These are phyloP conservation scores for Cephalotrichum gorgonifer DNA, from an alignment of 2,329 filamentous ascomycete genomes.

Conservation along the genomic window DNA sequence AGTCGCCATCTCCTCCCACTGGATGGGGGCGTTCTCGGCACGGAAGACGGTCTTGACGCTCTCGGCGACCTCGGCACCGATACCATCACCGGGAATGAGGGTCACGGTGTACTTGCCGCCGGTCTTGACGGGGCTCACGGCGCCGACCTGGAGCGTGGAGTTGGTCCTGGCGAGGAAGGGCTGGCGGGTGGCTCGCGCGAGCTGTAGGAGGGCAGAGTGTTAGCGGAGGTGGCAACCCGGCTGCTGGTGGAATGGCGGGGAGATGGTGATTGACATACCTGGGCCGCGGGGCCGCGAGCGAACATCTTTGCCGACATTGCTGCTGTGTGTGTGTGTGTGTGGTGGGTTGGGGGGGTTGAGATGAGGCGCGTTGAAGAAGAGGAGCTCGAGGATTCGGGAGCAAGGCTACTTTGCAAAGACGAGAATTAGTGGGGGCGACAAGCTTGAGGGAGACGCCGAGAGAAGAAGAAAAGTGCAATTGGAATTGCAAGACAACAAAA, in stretches of 20 bases:
- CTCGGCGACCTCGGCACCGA: slow-evolving; percentile 94
- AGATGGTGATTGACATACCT: slow-evolving; percentile 35
- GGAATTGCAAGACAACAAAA: neutral
- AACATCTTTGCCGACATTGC: slow-evolving; percentile 33
- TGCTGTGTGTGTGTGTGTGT: neutral
- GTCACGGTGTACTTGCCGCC: slow-evolving; percentile 99
- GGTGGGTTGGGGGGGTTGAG: neutral
- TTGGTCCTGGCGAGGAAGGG: slow-evolving; percentile 39
- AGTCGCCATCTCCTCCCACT: slow-evolving; percentile 98
- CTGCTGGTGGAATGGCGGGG: neutral
- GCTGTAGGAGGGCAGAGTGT: slow-evolving; percentile 10
- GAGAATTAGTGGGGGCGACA: neutral
- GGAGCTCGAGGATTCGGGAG: neutral
- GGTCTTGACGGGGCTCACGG: slow-evolving; percentile 98
- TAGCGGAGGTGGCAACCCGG: neutral
- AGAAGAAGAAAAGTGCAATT: neutral
- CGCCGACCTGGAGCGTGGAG: slow-evolving; percentile 82
- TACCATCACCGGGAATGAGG: slow-evolving; percentile 96
- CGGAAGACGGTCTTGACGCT: slow-evolving; percentile 99
- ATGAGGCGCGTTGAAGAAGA: too few relatives aligned
- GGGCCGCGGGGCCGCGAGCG: slow-evolving; percentile 48
- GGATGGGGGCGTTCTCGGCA: slow-evolving; percentile 95
- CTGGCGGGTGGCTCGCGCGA: slow-evolving; percentile 15
- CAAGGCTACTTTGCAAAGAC: neutral
- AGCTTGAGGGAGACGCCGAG: neutral